Percentiles rank a stretch among this genome's conserved stretches.
These are phyloP conservation scores for Silene latifolia DNA, from an alignment of 148 eudicot genomes.

Conservation along the genomic window DNA sequence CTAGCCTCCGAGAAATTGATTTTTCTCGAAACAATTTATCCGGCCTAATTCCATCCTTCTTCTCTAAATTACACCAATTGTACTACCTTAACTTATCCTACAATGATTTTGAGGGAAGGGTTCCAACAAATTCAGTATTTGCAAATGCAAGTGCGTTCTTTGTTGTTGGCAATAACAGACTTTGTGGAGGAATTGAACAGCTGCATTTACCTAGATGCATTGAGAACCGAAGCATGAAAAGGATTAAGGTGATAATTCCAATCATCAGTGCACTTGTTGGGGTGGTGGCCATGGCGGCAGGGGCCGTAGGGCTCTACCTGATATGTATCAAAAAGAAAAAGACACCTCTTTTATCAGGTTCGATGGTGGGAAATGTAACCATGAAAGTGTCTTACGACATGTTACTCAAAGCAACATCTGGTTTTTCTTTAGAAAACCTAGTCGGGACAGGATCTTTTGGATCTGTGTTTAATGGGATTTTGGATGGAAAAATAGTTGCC, in stretches of 20 bases:
- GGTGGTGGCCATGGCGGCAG: neutral
- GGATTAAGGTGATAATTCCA: conserved; percentile 2
- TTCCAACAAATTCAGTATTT: neutral
- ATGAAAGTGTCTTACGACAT: conserved; percentile 21
- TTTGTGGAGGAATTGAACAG: conserved; percentile 35
- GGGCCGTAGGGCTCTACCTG: neutral
- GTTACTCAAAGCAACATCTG: conserved; percentile 24
- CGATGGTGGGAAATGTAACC: neutral
- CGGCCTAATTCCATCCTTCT: conserved; percentile 33
- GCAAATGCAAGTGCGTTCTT: conserved; percentile 3
- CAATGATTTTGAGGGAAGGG: conserved; percentile 26
- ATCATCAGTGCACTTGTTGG: neutral
- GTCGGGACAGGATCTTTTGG: conserved; percentile 22
- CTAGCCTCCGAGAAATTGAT: conserved; percentile 22
- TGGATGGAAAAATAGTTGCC: conserved; percentile 21
- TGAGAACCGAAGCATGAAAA: neutral
- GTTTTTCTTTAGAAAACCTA: conserved; percentile 19
- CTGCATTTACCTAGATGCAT: conserved; percentile 33
- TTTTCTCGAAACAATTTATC: conserved; percentile 42
- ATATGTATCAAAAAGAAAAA: conserved; percentile 1
- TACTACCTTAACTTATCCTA: conserved; percentile 15
- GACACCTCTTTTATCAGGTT: neutral
- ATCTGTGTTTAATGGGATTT: no score
- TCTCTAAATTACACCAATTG: conserved; percentile 23
- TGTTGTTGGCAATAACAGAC: conserved; percentile 5